Conservation (phyloP, 495 filamentous ascomycete genomes). For the Thermothielavioides terrestris region DNA sequence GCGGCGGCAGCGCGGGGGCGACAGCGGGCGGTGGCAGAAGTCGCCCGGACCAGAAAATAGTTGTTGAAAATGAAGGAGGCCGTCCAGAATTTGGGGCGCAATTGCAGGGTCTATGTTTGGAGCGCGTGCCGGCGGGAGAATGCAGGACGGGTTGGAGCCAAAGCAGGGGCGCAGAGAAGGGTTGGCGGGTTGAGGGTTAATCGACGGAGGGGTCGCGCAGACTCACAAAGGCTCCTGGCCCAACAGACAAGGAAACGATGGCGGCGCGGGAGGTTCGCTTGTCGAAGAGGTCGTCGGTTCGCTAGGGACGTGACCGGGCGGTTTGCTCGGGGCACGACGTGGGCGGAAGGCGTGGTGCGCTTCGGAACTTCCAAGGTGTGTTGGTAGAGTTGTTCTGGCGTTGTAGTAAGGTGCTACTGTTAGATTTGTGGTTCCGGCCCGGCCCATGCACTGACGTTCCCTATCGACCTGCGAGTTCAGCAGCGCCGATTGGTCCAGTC, state of each 20-base stretch:
- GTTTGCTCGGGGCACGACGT: constrained; percentile 5
- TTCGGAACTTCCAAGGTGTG: constrained; percentile 11
- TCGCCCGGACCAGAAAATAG: background rate
- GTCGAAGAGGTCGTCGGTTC: background rate
- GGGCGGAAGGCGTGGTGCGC: constrained; percentile 8
- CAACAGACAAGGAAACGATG: background rate
- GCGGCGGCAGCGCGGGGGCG: background rate
- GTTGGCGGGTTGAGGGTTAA: constrained; percentile 10
- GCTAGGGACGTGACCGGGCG: background rate
- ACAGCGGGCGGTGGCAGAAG: background rate
- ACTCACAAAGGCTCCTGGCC: constrained; percentile 7
- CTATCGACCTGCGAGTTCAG: background rate
- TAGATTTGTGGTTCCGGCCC: constrained; percentile 17
- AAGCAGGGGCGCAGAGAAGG: constrained; percentile 1
- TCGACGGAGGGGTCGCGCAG: constrained; percentile 8
- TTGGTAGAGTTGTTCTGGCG: constrained; percentile 13
- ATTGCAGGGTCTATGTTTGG: background rate
- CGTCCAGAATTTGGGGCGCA: background rate
- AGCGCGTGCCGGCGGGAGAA: constrained; percentile 5
- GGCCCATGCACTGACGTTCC: background rate
- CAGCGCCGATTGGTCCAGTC: constrained; percentile 8
- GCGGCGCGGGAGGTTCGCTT: background rate
- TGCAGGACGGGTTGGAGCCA: constrained; percentile 1
- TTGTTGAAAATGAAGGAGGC: background rate
- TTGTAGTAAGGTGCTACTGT: constrained; percentile 5